Base-by-base conservation (phyloP, 2,329 filamentous ascomycete species). In the Colletotrichum truncatum region DNA sequence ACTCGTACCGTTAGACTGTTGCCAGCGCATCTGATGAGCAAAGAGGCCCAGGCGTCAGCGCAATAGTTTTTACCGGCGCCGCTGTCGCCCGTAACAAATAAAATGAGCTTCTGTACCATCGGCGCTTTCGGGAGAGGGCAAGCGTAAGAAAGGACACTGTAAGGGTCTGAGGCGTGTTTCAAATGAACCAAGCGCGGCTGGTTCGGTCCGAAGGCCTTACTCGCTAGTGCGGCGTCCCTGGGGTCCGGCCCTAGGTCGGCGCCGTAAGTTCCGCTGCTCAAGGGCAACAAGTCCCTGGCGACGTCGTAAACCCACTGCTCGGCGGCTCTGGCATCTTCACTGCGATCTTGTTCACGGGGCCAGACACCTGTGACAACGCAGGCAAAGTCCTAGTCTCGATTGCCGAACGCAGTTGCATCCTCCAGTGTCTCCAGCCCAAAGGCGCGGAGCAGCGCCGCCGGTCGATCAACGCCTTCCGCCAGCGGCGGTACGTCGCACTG, bases 231-330 rank as follows among this genome's bases (percentile, higher is more conserved):
- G 0, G 74, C 72, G 68, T 91, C 89, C 78, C 87, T 76, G 0
- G 86, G 85, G 67, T 90, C 87, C 3, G 87, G 87, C 10, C 88
- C 88, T 23, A 91, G 85, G 69, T 91, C 88, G 4, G 88, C 87
- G 25, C 84, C 75, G 69, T 91, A 91, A 7, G 72, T 80, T 68
- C 88, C 88, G 49, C 41, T 73, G 68, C 83, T 83, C 36, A 84
- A 62, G 9, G 86, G 79, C 61, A 88, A 70, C 72, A 91, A 73
- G 11, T 79, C 68, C 5, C 7, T 51, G 46, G 74, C 83, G 52
- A 87, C 77, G 1, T 79, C 66, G 71, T 90, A 90, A 16, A 90
- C 88, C 88, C 88, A 91, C 4, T 71, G 58, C 4, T 84, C 71
- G 2, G 74, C 78, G 59, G 71, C 71, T 66, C 64, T 75, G 66